Base-by-base conservation (phyloP, 2,329 filamentous ascomycete species). In the Tolypocladium sp. region DNA sequence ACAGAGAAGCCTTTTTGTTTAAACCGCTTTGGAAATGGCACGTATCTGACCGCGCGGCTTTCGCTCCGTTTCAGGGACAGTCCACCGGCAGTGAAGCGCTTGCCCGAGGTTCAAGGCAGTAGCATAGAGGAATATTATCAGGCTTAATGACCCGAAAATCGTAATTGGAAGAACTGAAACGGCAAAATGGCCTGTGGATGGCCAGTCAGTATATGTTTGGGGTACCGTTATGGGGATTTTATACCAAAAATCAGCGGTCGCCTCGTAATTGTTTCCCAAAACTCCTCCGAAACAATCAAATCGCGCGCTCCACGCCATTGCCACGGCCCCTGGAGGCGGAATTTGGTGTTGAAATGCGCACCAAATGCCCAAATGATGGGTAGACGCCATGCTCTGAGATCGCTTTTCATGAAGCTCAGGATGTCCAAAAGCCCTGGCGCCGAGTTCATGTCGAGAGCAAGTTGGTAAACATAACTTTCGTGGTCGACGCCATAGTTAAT, bases 381-480 rank as follows among this genome's bases (percentile, higher is more conserved):
- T 67, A 65, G 41, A 33, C 56, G 58, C 54, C 56, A 57, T 9
- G 54, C 59, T 6, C 27, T 42, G 12, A 30, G 63, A 20, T 67
- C 59, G 41, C 8, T n/a, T 7, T 22, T 20, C 59, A 68, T 69
- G 61, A 58, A 69, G 65, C 8, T 52, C 20, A 70, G 15, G 22
- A 76, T 64, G 38, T 74, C 67, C 1, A 56, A 53, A 17, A 72
- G 64, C 5, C 67, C 69, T 0, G 76, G 74, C 1, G 75, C 76
- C 1, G 74, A 66, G 22, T 69, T 70, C 67, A 78, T 73, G 59
- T 79, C 77, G 1, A 75, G 65, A 0, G 76, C 76, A 0, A 79
- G 70, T 63, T 79, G 77, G 62, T 78, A 79, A 0, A 73, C 74
- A 59, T 79, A 79, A 54, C 70, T 74, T 59, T 79, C 77, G 57